A percentile compares a stretch with the other conserved stretches of the same genome.
Conservation (phyloP, 2,329 filamentous ascomycete species). For the Thelonectria discophora region DNA sequence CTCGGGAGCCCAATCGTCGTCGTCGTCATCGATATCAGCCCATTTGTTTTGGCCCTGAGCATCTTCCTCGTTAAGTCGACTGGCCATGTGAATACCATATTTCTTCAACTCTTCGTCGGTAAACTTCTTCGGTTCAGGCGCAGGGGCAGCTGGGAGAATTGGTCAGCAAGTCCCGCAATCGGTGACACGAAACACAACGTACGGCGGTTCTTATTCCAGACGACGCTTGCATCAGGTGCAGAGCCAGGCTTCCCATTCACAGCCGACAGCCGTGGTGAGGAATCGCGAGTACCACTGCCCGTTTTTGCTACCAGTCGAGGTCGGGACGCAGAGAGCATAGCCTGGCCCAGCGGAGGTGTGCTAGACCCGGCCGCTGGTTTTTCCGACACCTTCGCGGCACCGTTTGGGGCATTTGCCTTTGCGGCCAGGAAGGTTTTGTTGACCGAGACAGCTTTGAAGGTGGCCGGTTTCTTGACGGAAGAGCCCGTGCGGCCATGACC, state of each 20-base stretch:
- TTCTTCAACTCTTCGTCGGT: slow-evolving; percentile 89
- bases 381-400: slow-evolving; percentile 60
- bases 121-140: slow-evolving; percentile 79
- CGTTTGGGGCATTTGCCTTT: slow-evolving; percentile 62
- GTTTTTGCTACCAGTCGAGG: slow-evolving; percentile 81
- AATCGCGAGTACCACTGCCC: slow-evolving; percentile 67
- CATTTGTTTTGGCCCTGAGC: slow-evolving; percentile 80
- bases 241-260: slow-evolving; percentile 66
- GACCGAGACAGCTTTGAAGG: slow-evolving; percentile 86
- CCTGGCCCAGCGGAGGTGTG: slow-evolving; percentile 56
- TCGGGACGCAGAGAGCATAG: slow-evolving; percentile 63
- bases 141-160: slow-evolving; percentile 61
- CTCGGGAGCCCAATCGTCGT: slow-evolving; percentile 87
- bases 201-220: slow-evolving; percentile 93
- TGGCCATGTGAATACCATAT: slow-evolving; percentile 86
- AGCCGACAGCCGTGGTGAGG: slow-evolving; percentile 53
- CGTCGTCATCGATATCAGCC: slow-evolving; percentile 90
- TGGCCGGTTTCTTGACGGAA: slow-evolving; percentile 75
- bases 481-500: slow-evolving; percentile 67
- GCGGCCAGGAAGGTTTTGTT: slow-evolving; percentile 85
- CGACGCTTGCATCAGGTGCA: slow-evolving; percentile 75
- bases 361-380: slow-evolving; percentile 59
- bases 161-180: slow-evolving; percentile 32
- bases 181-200: slow-evolving; percentile 49
- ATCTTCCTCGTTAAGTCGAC: slow-evolving; percentile 79